Percentiles rank a stretch among this genome's conserved stretches.
phyloP scores from a whole-genome alignment of 495 filamentous ascomycete species.

The Hyaloscypha finlandica region DNA sequence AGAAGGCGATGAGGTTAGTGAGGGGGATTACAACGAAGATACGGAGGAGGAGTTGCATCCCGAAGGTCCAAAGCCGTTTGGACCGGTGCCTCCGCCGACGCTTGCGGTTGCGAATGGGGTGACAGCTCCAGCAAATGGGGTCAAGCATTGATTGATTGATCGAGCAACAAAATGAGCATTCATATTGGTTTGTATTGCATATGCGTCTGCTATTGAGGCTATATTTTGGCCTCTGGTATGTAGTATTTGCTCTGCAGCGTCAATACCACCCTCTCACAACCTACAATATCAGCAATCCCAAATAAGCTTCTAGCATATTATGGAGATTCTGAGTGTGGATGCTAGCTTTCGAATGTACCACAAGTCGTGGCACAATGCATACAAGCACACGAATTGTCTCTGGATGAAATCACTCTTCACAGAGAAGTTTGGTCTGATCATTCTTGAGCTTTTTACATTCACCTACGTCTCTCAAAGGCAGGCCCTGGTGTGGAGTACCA shows the following conservation, averaged over 20 bases:
- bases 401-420: too few relatives aligned
- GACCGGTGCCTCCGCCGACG: constrained; percentile 57
- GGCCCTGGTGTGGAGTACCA: too few relatives aligned
- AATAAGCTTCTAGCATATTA: too few relatives aligned
- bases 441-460: too few relatives aligned
- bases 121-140: constrained; percentile 43
- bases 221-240: constrained; percentile 14
- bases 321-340: too few relatives aligned
- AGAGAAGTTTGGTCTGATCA: too few relatives aligned
- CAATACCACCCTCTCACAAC: constrained; percentile 6
- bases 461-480: too few relatives aligned
- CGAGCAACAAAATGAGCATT: background rate
- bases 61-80: constrained; percentile 52
- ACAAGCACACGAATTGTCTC: too few relatives aligned
- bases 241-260: constrained; percentile 15
- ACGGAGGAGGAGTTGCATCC: constrained; percentile 57
- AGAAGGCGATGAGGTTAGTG: constrained; percentile 58
- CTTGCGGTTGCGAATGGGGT: constrained; percentile 46
- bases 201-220: constrained; percentile 6
- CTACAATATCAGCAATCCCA: background rate
- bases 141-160: constrained; percentile 31
- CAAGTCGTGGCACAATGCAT: too few relatives aligned
- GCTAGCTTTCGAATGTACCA: too few relatives aligned
- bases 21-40: constrained; percentile 64
- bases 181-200: constrained; percentile 22